Evolutionary conservation across 1,284 basidiomycete genomes (phyloP), one percentile per base, ranked within the genome.

Genomic region (Cryptococcus jaspeensis): DNA sequence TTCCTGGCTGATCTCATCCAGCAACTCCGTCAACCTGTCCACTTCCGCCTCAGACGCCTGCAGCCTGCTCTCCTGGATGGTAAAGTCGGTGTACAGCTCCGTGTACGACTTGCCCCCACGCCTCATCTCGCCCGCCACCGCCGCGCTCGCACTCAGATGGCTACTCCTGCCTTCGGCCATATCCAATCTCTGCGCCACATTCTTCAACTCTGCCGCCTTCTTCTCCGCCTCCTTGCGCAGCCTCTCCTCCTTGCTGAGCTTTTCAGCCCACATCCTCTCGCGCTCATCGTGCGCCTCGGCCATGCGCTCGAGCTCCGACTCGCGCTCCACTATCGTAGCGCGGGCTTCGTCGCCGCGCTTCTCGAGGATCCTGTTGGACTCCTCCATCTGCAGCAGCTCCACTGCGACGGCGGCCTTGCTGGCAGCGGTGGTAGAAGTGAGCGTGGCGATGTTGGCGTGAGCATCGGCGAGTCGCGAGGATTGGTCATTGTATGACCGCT

Each of bases 1-100:
- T 76, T 95, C 89, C 53, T 74, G 69, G 44, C 77, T 67, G 44
- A 82, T 78, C 57, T 77, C 76, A 32, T 77, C 69, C 58, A 81
- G 13, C 40, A 89, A 86, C 35, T 85, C 82, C 52, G 90, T 87
- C 81, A 97, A 86, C 45, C 89, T 84, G 59, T 87, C 85, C 53
- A 87, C 88, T 77, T 97, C 90, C 1, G 84, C 81, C 53, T 84
- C 85, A 72, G 92, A 89, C 68, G 82, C 84, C 16, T 84, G 82
- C 53, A 87, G 86, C 50, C 92, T 88, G 41, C 90, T 89, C 73
- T 96, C 88, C 48, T 94, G 83, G 54, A 85, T 73, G 86, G 92
- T 46, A 77, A 94, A 60, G 86, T 96, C 88, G 87, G 90, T 58
- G 81, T 92, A 63, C 88, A 89, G 46, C 47, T 76, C 68, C n/a